These are phyloP conservation scores for Knufia fluminis DNA, from an alignment of 2,329 filamentous ascomycete genomes.

Conservation along the genomic window DNA sequence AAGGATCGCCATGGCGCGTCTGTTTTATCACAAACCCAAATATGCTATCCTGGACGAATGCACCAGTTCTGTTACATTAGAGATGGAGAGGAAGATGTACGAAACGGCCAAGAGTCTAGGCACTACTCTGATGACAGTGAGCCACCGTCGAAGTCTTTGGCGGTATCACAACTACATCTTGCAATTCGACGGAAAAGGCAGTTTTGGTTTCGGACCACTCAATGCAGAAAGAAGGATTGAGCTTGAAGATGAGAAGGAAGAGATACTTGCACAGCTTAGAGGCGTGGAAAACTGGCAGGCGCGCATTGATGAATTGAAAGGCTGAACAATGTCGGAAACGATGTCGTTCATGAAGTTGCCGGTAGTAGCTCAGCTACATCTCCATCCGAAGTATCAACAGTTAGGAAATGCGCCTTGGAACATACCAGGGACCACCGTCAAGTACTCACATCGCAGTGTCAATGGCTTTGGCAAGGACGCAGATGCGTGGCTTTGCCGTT, in stretches of 20 bases:
- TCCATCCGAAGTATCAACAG: too few relatives aligned
- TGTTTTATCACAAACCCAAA: constrained; percentile 86
- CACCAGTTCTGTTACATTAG: constrained; percentile 87
- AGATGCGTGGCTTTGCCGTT: too few relatives aligned
- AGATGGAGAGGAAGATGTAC: constrained; percentile 94
- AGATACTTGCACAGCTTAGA: constrained; percentile 74
- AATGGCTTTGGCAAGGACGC: too few relatives aligned
- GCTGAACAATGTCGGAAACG: constrained; percentile 3
- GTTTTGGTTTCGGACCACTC: constrained; percentile 79
- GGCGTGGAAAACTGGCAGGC: constrained; percentile 82
- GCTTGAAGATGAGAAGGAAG: constrained; percentile 94
- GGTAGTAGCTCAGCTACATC: too few relatives aligned
- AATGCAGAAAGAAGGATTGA: constrained; percentile 78
- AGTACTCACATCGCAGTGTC: too few relatives aligned
- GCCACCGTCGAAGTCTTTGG: constrained; percentile 84
- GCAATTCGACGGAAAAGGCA: constrained; percentile 91
- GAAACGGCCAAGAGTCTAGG: constrained; percentile 85
- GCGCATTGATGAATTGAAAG: constrained; percentile 45
- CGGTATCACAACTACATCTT: constrained; percentile 91
- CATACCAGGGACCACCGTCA: too few relatives aligned
- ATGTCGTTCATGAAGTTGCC: too few relatives aligned
- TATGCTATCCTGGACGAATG: constrained; percentile 98
- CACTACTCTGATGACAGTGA: constrained; percentile 95
- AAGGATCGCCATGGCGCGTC: constrained; percentile 87
- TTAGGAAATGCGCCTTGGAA: too few relatives aligned